Evolutionary conservation across 139 green algal species (phyloP).

Genomic region (Chlorokybus atmophyticus): DNA sequence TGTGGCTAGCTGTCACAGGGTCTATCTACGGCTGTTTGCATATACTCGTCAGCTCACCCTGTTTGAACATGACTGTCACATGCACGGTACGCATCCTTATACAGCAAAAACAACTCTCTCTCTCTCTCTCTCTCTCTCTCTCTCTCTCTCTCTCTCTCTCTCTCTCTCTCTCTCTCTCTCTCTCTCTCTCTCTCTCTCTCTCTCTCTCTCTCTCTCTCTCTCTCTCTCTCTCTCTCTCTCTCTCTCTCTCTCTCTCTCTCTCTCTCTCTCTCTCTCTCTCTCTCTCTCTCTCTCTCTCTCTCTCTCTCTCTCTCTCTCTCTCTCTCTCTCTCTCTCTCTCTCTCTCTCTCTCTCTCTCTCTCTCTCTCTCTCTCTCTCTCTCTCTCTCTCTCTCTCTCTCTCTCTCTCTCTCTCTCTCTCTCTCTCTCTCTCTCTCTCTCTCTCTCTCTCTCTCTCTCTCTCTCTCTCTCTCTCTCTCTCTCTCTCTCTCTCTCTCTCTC

Average conservation of each 20-base stretch:
- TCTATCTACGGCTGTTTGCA: no score
- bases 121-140: conserved; percentile 3
- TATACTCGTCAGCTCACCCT: no score
- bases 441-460: neutral
- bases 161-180: conserved; percentile 3
- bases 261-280: neutral
- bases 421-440: neutral
- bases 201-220: conserved; percentile 3
- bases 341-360: neutral
- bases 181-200: conserved; percentile 3
- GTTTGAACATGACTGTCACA: no score
- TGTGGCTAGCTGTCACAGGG: no score
- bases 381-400: neutral
- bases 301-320: neutral
- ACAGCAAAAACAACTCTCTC: no score
- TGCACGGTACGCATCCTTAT: no score
- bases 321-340: neutral
- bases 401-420: neutral
- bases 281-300: neutral
- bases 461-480: neutral
- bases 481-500: neutral
- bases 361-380: neutral
- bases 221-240: conserved; percentile 3
- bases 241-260: neutral
- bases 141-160: conserved; percentile 3